Conservation (phyloP, 1,284 basidiomycete genomes). For the Agroathelia rolfsii region DNA sequence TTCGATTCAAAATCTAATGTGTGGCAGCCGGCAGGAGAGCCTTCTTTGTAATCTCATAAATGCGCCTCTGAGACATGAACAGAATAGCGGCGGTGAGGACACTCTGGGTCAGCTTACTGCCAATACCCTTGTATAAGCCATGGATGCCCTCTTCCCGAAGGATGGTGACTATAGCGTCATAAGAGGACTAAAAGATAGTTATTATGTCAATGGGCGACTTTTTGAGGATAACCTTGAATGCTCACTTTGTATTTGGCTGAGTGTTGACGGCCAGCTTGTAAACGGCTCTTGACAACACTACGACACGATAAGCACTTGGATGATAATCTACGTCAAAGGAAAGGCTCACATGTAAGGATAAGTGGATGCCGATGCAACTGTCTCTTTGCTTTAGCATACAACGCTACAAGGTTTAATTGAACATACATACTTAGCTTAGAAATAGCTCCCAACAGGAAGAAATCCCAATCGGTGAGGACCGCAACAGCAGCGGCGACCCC, state of each 20-base stretch:
- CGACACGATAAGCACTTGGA: conserved; percentile 4
- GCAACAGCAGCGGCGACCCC: conserved; percentile 34
- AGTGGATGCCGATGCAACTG: conserved; percentile 65
- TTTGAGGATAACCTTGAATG: too few species aligned
- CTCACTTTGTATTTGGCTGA: conserved; percentile 61
- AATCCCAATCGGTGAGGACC: conserved; percentile 73
- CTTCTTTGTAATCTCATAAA: conserved; percentile 61
- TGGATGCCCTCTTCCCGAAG: conserved; percentile 66
- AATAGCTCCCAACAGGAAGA: conserved; percentile 81
- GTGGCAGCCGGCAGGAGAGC: conserved; percentile 21
- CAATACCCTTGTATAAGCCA: conserved; percentile 80
- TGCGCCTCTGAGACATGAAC: conserved; percentile 74
- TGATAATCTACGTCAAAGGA: conserved; percentile 6
- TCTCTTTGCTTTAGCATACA: too few species aligned
- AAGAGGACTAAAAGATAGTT: too few species aligned
- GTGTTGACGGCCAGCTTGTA: conserved; percentile 64
- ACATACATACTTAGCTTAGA: conserved; percentile 66
- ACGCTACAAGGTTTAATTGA: conserved; percentile 7
- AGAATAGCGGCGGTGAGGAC: conserved; percentile 86
- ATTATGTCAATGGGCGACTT: too few species aligned
- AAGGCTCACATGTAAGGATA: conserved; percentile 68
- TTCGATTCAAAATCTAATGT: not conserved
- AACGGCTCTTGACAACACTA: conserved; percentile 75
- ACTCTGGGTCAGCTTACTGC: conserved; percentile 81
- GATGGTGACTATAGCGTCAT: conserved; percentile 65